A percentile compares a stretch with the other conserved stretches of the same genome.
phyloP scores from a whole-genome alignment of 2,329 filamentous ascomycete genomes.

The Nigrograna mackinnonii region DNA sequence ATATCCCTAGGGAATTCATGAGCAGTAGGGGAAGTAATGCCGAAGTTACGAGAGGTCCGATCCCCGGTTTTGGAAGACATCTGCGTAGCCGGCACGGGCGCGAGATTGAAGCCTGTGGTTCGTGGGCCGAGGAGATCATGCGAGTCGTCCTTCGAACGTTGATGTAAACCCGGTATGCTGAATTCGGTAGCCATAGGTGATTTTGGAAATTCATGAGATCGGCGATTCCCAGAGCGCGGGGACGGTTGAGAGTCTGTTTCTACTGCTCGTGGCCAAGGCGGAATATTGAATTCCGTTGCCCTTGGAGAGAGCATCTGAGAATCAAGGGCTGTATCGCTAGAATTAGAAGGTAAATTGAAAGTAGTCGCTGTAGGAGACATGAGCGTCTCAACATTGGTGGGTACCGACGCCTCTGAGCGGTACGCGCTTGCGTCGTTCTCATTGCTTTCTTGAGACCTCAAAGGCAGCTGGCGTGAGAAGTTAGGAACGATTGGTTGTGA shows the following conservation, averaged over 20 bases:
- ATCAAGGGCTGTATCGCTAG: too few relatives aligned
- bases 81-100: conserved; percentile 1
- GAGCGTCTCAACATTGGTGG: neutral
- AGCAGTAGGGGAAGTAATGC: conserved; percentile 42
- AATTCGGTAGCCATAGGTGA: conserved; percentile 30
- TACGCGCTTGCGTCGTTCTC: conserved; percentile 7
- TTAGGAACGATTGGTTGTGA: conserved; percentile 30
- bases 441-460: conserved; percentile 22
- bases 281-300: conserved; percentile 31
- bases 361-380: conserved; percentile 29
- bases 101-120: conserved; percentile 19
- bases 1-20: conserved; percentile 39
- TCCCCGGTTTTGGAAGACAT: conserved; percentile 1
- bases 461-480: conserved; percentile 43
- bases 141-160: conserved; percentile 15
- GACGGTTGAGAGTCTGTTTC: conserved; percentile 18
- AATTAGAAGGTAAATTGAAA: conserved; percentile 28
- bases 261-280: conserved; percentile 30
- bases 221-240: too few relatives aligned
- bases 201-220: conserved; percentile 15
- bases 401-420: neutral
- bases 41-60: conserved; percentile 11
- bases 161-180: conserved; percentile 13
- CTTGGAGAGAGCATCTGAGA: too few relatives aligned
- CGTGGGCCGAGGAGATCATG: conserved; percentile 21